These are phyloP conservation scores for Gracilariopsis chorda DNA, from an alignment of 23 red algal genomes.

Conservation along the genomic window DNA sequence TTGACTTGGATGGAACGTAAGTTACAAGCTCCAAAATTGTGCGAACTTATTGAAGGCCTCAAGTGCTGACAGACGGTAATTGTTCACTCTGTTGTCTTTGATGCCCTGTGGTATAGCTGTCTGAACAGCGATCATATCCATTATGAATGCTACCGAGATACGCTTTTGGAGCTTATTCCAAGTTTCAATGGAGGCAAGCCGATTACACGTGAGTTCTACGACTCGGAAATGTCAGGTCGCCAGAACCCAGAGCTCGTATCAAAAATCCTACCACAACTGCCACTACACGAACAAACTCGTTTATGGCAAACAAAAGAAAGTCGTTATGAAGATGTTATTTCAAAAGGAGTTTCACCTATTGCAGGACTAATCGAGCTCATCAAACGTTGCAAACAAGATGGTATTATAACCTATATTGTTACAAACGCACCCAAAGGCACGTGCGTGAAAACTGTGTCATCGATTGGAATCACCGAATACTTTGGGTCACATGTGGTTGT, in stretches of 20 bases:
- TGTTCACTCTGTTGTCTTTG: not conserved
- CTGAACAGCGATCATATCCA: conserved; percentile 32
- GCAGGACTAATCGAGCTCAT: conserved; percentile 32
- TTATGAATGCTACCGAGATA: conserved; percentile 49
- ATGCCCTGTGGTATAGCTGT: not conserved
- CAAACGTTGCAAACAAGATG: not conserved
- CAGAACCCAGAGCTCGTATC: conserved; percentile 65
- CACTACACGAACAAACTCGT: conserved; percentile 9
- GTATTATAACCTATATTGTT: conserved; percentile 29
- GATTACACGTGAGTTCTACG: conserved; percentile 51
- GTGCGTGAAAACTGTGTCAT: conserved; percentile 19
- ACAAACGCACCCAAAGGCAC: conserved; percentile 61
- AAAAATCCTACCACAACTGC: conserved; percentile 39
- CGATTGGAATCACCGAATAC: conserved; percentile 15
- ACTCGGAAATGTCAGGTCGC: conserved; percentile 53
- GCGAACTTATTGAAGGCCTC: too few relatives aligned
- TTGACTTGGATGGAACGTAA: conserved; percentile 74
- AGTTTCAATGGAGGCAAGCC: conserved; percentile 40
- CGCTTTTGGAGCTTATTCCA: conserved; percentile 21
- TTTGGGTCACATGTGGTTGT: conserved; percentile 42
- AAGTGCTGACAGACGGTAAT: too few relatives aligned
- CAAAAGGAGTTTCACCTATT: conserved; percentile 19
- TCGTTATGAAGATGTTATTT: conserved; percentile 42
- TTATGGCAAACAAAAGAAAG: conserved; percentile 57
- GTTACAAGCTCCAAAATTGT: too few relatives aligned